phyloP scores from a whole-genome alignment of 768 basidiomycete species.

The Pleurotus tuoliensis region DNA sequence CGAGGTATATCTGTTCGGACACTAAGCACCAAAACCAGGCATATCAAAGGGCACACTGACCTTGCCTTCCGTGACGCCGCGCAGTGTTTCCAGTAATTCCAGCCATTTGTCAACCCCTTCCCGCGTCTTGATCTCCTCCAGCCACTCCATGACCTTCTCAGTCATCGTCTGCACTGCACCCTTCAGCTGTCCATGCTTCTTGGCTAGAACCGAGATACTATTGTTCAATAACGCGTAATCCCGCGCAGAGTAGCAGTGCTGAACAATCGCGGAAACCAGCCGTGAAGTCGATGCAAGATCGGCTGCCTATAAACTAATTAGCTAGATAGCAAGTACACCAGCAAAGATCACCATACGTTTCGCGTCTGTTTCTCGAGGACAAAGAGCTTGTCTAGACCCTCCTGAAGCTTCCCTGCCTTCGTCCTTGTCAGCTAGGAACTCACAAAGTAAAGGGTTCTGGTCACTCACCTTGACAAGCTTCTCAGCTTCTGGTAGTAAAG shows the following conservation, averaged over 20 bases:
- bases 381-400: slow-evolving; percentile 87
- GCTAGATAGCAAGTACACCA: not conserved
- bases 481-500: slow-evolving; percentile 65
- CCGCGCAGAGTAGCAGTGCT: slow-evolving; percentile 67
- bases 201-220: slow-evolving; percentile 67
- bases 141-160: slow-evolving; percentile 78
- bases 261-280: slow-evolving; percentile 69
- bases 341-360: slow-evolving; percentile 58
- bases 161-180: slow-evolving; percentile 89
- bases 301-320: slow-evolving; percentile 60
- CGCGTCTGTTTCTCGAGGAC: slow-evolving; percentile 92
- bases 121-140: slow-evolving; percentile 67
- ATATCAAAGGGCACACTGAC: slow-evolving; percentile 35
- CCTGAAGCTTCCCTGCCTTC: slow-evolving; percentile 79
- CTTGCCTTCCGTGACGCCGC: slow-evolving; percentile 95
- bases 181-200: slow-evolving; percentile 97
- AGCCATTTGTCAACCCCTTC: slow-evolving; percentile 78
- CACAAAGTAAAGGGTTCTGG: slow-evolving; percentile 3
- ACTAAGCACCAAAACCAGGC: not conserved
- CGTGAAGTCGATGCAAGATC: slow-evolving; percentile 90
- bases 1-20: slow-evolving; percentile 78
- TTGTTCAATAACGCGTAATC: slow-evolving; percentile 71
- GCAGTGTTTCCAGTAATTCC: slow-evolving; percentile 83
- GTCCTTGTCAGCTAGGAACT: not conserved
- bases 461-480: slow-evolving; percentile 64